Percentiles rank a stretch among this genome's conserved stretches.
These are phyloP conservation scores for Russula foetens DNA, from an alignment of 768 basidiomycete genomes.

Conservation along the genomic window DNA sequence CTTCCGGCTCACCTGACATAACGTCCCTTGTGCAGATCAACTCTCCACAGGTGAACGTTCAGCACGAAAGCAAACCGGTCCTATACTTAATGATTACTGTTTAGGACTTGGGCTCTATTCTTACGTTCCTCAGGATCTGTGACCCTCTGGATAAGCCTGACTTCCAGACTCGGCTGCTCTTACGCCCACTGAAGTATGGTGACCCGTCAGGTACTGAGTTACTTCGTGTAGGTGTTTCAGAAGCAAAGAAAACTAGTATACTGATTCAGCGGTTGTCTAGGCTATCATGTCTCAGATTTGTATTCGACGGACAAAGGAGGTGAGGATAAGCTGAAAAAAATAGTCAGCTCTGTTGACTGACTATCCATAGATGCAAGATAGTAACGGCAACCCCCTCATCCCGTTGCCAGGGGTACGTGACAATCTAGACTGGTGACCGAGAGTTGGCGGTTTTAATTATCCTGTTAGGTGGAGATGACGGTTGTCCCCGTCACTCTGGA, in stretches of 20 bases:
- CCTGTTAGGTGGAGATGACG: constrained; percentile 64
- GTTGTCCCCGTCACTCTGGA: constrained; percentile 59
- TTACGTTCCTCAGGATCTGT: constrained; percentile 83
- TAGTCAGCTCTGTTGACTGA: not conserved
- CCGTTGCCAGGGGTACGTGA: constrained; percentile 44
- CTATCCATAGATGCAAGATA: constrained; percentile 71
- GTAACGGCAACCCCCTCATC: constrained; percentile 61
- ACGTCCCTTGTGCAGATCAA: constrained; percentile 49
- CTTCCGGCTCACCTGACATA: not conserved
- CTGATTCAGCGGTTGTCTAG: constrained; percentile 29
- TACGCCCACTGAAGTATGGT: constrained; percentile 70
- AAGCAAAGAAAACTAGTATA: not conserved
- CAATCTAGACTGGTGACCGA: constrained; percentile 32
- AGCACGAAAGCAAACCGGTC: not conserved
- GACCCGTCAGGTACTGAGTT: constrained; percentile 60
- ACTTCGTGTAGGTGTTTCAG: constrained; percentile 41
- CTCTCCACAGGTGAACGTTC: constrained; percentile 49
- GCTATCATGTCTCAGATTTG: constrained; percentile 72
- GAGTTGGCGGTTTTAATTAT: constrained; percentile 8
- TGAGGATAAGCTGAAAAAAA: constrained; percentile 21
- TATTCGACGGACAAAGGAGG: constrained; percentile 80
- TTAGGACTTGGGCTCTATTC: constrained; percentile 82
- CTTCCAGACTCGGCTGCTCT: constrained; percentile 69
- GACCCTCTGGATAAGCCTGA: constrained; percentile 76
- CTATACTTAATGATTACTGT: not conserved